Conservation (phyloP, 2,329 filamentous ascomycete genomes). For the Dactylellina sp. region DNA sequence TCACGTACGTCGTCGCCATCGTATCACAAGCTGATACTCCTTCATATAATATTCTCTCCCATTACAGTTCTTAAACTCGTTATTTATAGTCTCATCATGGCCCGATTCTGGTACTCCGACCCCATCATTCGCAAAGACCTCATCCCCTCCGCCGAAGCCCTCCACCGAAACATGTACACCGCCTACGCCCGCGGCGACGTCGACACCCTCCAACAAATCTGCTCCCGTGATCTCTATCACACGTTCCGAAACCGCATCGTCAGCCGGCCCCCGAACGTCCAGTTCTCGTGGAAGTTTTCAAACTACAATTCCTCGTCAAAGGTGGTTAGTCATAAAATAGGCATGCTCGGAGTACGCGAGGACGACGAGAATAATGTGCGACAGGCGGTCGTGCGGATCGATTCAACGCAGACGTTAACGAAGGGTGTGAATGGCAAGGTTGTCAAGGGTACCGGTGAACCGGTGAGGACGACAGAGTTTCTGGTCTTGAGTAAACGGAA, state of each 20-base stretch:
- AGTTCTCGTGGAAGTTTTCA: conserved; percentile 59
- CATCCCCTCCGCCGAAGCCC: conserved; percentile 54
- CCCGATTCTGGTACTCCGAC: conserved; percentile 34
- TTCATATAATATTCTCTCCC: background rate
- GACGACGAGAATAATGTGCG: conserved; percentile 56
- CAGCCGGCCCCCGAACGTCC: conserved; percentile 43
- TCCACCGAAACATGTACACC: conserved; percentile 60
- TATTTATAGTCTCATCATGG: conserved; percentile 42
- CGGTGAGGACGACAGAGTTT: conserved; percentile 58
- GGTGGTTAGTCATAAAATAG: conserved; percentile 55
- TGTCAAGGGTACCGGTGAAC: conserved; percentile 54
- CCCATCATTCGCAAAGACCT: conserved; percentile 53
- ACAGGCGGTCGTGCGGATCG: conserved; percentile 59
- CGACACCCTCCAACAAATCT: conserved; percentile 57
- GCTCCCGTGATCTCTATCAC: conserved; percentile 58
- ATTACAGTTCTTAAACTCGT: no score
- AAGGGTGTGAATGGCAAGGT: conserved; percentile 56
- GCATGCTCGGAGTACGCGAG: conserved; percentile 28
- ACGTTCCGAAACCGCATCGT: conserved; percentile 58
- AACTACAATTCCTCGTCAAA: conserved; percentile 55
- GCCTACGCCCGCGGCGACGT: conserved; percentile 59
- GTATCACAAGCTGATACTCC: background rate
- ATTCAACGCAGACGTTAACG: conserved; percentile 58
- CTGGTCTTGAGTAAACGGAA: conserved; percentile 59
- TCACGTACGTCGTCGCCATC: conserved; percentile 50